These are phyloP conservation scores for Psidium friedrichsthalianum DNA, from an alignment of 345 rosid species.

Conservation along the genomic window DNA sequence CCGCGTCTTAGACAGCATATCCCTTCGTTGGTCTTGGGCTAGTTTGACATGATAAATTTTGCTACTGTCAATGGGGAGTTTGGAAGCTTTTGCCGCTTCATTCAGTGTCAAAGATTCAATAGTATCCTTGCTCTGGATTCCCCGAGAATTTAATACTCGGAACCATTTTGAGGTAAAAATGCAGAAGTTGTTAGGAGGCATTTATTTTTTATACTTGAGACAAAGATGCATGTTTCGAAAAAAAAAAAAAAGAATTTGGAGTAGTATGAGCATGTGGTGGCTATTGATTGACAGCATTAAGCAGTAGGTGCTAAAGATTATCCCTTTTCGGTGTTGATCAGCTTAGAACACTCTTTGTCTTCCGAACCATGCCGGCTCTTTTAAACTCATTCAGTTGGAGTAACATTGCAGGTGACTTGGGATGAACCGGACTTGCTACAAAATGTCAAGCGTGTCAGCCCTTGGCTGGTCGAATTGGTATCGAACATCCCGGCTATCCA, in stretches of 20 bases:
- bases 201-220: not conserved
- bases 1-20: not conserved
- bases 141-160: not conserved
- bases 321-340: not conserved
- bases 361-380: not conserved
- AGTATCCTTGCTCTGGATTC: not conserved
- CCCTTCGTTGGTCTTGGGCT: not conserved
- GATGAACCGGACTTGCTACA: slow-evolving; percentile 94
- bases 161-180: not conserved
- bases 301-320: not conserved
- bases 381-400: not conserved
- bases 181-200: not conserved
- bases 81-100: not conserved
- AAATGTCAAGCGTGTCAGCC: slow-evolving; percentile 79
- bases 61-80: not conserved
- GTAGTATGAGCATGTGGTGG: not conserved
- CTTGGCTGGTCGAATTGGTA: slow-evolving; percentile 92
- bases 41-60: not conserved
- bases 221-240: not conserved
- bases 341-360: not conserved
- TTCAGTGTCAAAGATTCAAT: not conserved
- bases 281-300: not conserved
- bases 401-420: slow-evolving; percentile 66
- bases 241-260: not conserved
- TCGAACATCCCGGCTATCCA: slow-evolving; percentile 65